Evolutionary conservation across 2,329 filamentous ascomycete species (phyloP), one percentile per base, ranked within the genome.

Genomic region (Aspergillus pseudotamarii): DNA sequence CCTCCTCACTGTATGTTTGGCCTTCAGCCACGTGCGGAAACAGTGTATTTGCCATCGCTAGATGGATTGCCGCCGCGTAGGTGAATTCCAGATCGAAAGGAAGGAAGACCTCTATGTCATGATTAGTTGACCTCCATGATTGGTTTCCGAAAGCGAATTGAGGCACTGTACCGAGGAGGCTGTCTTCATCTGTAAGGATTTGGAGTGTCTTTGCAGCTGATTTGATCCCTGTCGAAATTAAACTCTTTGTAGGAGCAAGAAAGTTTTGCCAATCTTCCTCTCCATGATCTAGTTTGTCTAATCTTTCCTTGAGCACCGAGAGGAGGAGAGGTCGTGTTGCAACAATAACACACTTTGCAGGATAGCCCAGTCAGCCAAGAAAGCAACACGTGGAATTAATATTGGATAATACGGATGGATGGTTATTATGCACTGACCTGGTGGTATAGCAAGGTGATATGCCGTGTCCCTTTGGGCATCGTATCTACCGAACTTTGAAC

Each of bases 171-270:
- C 79, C 78, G 0, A 80, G 70, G 0, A 78, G 66, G 16, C 75
- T 72, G 6, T 78, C 72, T 26, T 79, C 77, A 19, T 72, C 72
- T 0, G 72, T 72, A 0, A 81, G 60, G 0, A 81, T 80, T 46
- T 80, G 76, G 0, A 81, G 66, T 0, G 76, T 78, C 55, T 81
- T 81, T 3, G 71, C 68, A 0, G 79, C 79, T 0, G 79, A 81
- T 38, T 81, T 80, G 23, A 81, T 80, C 4, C 79, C 77, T 0
- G 75, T 79, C 0, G 74, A 76, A 9, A 81, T 79, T 0, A 81
- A 60, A 0, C 76, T 66, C 14, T 73, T 76, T 1, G 77, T 79
- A 1, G 72, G 73, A 2, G 68, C 68, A 0, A 80, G 63, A 36
- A 80, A 76, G 0, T 60, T 73, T 10, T 76, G 71, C 38, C 75